Evolutionary conservation across 225 moss, liverwort and hornwort genomes (phyloP), one percentile per base, ranked within the genome.

Genomic region (Thuidium tamariscinum): DNA sequence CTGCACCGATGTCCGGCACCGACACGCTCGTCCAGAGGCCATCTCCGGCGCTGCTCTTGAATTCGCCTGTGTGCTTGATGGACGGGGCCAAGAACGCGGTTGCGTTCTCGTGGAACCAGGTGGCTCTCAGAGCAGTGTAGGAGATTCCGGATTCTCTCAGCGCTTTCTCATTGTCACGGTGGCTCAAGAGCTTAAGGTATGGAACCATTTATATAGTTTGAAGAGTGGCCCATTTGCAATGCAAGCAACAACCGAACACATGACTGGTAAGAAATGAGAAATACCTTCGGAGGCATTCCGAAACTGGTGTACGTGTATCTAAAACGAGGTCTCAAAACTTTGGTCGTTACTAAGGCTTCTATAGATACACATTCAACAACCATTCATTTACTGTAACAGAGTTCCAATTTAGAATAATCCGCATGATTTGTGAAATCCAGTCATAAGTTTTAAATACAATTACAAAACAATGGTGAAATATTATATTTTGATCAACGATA

Each of bases 61-160:
- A 86, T 57, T 76, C 62, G 60, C 89, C 87, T 7, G 68, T 87
- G 51, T 12, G 2, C 27, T 82, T 89, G 76, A 91, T 82, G 23
- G 84, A 34, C 62, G 17, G 4, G 23, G 91, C 91, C 56, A 75
- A 63, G 20, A 39, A 81, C 19, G 12, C 10, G 39, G 79, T 78
- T 13, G 44, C 14, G 64, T 89, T 91, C 62, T 89, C 89, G 72
- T 91, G 84, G 69, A 85, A 85, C 85, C 78, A 78, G 34, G 79
- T 0, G 32, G 56, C 6, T 29, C 78, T 32, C 69, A 85, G 46
- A 44, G 69, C 3, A 27, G 85, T 85, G 59, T 79, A 85, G 59
- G 56, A 18, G 36, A 85, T 79, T 46, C 79, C 85, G 7, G 68
- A 85, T 67, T 79, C 68, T 59, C 13, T 54, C 19, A 85, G 13